phyloP scores from a whole-genome alignment of 164 flowering plant species.

The Warburgia ugandensis region DNA sequence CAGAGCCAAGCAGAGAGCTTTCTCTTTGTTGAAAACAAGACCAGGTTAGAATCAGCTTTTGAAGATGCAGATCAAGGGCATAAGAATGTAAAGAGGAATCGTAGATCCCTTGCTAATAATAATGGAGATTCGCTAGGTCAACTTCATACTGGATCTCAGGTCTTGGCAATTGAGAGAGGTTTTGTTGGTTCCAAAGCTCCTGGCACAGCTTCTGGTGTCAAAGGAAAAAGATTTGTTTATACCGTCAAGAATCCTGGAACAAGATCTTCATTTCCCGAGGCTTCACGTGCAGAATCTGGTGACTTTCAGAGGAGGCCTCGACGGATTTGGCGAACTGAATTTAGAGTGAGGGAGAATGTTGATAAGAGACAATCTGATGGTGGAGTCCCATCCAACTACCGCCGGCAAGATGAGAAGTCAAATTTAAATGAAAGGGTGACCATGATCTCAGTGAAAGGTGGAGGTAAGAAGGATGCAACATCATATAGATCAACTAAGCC shows the following conservation, averaged over 20 bases:
- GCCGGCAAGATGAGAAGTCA: conserved; percentile 34
- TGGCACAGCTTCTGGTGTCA: conserved; percentile 32
- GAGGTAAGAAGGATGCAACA: conserved; percentile 27
- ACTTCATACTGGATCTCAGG: conserved; percentile 22
- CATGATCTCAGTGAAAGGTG: conserved; percentile 28
- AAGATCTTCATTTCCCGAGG: conserved; percentile 33
- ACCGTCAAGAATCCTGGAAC: conserved; percentile 43
- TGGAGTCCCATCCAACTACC: conserved; percentile 18
- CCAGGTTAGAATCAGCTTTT: conserved; percentile 13
- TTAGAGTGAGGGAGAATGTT: conserved; percentile 55
- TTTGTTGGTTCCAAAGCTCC: conserved; percentile 28
- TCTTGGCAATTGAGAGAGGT: conserved; percentile 28
- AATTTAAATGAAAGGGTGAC: conserved; percentile 28
- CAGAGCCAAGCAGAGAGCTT: conserved; percentile 18
- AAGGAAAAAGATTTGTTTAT: conserved; percentile 45
- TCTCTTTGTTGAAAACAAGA: conserved; percentile 17
- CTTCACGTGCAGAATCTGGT: conserved; percentile 29
- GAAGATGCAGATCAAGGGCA: conserved; percentile 22
- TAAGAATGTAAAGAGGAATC: conserved; percentile 18
- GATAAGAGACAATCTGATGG: conserved; percentile 43
- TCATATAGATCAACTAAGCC: conserved; percentile 30
- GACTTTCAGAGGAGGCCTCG: conserved; percentile 60
- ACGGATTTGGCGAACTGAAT: conserved; percentile 54
- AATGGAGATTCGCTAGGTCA: conserved; percentile 27
- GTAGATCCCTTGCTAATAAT: conserved; percentile 15